Conservation (phyloP, 192 early-diverging fungal genomes). For the Hyaloraphidium curvatum region DNA sequence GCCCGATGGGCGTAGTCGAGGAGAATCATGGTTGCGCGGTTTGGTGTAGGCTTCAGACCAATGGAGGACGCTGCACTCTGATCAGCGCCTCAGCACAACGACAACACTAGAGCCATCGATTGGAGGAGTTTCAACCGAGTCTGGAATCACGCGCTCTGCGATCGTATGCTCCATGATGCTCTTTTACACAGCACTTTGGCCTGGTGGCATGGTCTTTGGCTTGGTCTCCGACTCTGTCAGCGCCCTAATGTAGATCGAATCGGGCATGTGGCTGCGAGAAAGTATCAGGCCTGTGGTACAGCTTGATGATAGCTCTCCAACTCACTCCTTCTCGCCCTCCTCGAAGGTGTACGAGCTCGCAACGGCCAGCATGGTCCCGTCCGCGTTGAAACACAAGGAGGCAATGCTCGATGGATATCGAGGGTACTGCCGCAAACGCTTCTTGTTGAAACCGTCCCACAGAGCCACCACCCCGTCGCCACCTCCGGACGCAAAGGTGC, state of each 20-base stretch:
- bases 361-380: constrained; percentile 61
- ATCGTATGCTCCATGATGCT: too few relatives aligned
- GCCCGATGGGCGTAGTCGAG: not conserved
- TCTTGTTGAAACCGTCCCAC: constrained; percentile 85
- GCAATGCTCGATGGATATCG: constrained; percentile 66
- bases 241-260: constrained; percentile 57
- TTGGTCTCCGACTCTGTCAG: constrained; percentile 40
- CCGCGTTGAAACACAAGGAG: constrained; percentile 56
- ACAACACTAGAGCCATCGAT: too few relatives aligned
- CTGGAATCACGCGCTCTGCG: too few relatives aligned
- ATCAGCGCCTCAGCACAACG: too few relatives aligned
- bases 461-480: constrained; percentile 76
- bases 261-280: constrained; percentile 39
- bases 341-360: constrained; percentile 90
- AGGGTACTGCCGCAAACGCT: constrained; percentile 65
- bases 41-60: too few relatives aligned
- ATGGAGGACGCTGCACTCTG: too few relatives aligned
- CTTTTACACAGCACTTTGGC: too few relatives aligned
- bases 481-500: constrained; percentile 92
- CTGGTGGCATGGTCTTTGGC: constrained; percentile 18
- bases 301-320: constrained; percentile 1
- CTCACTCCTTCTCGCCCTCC: constrained; percentile 70
- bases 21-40: constrained; percentile 6
- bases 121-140: too few relatives aligned
- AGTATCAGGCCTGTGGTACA: not conserved